Conservation (phyloP, 2,329 filamentous ascomycete genomes). For the Sclerotinia minor region DNA sequence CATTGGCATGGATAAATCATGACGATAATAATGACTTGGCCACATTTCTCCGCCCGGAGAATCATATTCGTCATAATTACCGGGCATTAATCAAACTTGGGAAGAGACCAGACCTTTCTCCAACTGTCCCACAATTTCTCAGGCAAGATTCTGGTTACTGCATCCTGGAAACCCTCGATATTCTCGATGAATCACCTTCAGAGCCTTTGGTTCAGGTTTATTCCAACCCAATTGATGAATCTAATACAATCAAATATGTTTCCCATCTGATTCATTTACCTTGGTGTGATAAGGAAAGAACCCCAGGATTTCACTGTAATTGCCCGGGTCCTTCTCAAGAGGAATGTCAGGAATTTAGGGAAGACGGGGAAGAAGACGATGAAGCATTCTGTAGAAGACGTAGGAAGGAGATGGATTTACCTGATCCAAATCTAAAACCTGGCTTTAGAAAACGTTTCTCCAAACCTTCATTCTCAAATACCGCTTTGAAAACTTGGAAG, state of each 20-base stretch:
- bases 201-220: neutral
- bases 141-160: slow-evolving; percentile 2
- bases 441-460: neutral
- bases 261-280: neutral
- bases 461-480: neutral
- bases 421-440: neutral
- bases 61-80: neutral
- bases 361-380: neutral
- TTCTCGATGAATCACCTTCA: neutral
- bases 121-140: neutral
- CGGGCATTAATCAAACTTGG: neutral
- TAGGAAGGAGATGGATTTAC: neutral
- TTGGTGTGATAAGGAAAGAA: neutral
- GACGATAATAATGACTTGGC: slow-evolving; percentile 9
- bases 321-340: neutral
- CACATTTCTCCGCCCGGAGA: neutral
- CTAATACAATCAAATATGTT: neutral
- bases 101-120: neutral
- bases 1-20: slow-evolving; percentile 6
- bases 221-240: neutral
- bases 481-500: neutral
- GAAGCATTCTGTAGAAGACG: neutral
- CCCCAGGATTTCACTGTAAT: neutral
- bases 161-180: neutral
- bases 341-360: neutral